Percentiles rank a stretch among this genome's conserved stretches.
Evolutionary conservation across 2,329 filamentous ascomycete genomes (phyloP).

Genomic region (Nothomitra cinnamomea): DNA sequence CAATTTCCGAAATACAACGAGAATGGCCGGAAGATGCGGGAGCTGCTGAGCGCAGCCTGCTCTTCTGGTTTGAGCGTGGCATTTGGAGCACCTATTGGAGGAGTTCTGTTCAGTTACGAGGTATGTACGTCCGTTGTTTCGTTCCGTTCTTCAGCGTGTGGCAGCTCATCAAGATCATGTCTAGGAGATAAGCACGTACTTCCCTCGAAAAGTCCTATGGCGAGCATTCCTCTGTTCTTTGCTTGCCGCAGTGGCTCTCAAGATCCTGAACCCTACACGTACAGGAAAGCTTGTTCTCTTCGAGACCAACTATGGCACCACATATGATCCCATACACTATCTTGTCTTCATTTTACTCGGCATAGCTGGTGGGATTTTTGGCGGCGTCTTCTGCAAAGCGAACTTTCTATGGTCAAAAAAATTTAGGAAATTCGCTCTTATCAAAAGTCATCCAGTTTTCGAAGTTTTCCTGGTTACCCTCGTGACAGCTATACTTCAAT

Average conservation of each 20-base stretch:
- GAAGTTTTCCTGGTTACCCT: no score
- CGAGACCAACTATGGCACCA: constrained; percentile 39
- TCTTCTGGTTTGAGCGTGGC: no score
- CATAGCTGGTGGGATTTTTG: constrained; percentile 39
- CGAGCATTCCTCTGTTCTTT: constrained; percentile 40
- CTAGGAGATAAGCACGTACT: no score
- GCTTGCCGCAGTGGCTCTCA: constrained; percentile 36
- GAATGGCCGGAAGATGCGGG: constrained; percentile 39
- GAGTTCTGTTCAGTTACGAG: constrained; percentile 42
- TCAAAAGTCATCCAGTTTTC: constrained; percentile 37
- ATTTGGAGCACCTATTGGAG: constrained; percentile 44
- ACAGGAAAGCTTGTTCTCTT: constrained; percentile 44
- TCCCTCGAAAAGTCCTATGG: constrained; percentile 40
- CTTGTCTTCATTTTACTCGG: constrained; percentile 39
- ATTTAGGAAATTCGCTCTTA: constrained; percentile 34
- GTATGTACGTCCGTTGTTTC: no score
- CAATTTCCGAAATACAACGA: constrained; percentile 38
- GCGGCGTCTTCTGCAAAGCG: constrained; percentile 39
- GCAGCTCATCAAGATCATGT: no score
- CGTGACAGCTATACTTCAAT: no score
- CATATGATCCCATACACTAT: constrained; percentile 38
- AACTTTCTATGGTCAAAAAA: constrained; percentile 40
- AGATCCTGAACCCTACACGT: constrained; percentile 39
- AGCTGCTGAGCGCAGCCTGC: no score
- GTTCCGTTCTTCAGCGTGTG: no score